These are phyloP conservation scores for Ophiostoma himal-ulmi DNA, from an alignment of 2,329 filamentous ascomycete species.

Conservation along the genomic window DNA sequence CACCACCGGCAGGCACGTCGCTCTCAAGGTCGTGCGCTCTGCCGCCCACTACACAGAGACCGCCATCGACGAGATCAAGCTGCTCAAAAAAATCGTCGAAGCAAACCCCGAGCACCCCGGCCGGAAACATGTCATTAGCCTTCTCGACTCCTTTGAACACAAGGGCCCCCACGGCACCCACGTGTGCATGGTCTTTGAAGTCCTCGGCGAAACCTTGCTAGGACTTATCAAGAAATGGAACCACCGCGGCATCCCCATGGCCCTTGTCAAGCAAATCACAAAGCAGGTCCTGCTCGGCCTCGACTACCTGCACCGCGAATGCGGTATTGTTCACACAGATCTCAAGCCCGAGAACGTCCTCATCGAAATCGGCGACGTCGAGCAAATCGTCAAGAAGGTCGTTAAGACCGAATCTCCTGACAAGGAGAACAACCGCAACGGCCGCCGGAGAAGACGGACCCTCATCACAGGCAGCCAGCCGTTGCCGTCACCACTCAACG, in stretches of 20 bases:
- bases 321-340: slow-evolving; percentile 97
- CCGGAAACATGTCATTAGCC: slow-evolving; percentile 88
- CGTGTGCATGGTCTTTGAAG: slow-evolving; percentile 99
- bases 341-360: slow-evolving; percentile 96
- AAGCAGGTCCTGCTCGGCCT: slow-evolving; percentile 94
- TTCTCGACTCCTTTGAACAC: slow-evolving; percentile 95
- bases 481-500: slow-evolving; percentile 87
- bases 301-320: slow-evolving; percentile 95
- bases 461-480: slow-evolving; percentile 97
- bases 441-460: slow-evolving; percentile 79
- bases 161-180: slow-evolving; percentile 94
- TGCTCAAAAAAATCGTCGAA: slow-evolving; percentile 92
- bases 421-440: slow-evolving; percentile 88
- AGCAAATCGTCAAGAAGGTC: slow-evolving; percentile 95
- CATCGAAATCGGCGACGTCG: slow-evolving; percentile 97
- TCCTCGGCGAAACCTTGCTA: slow-evolving; percentile 88
- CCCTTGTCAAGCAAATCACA: slow-evolving; percentile 95
- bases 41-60: slow-evolving; percentile 99
- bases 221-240: slow-evolving; percentile 98
- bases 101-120: slow-evolving; percentile 93
- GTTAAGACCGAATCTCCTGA: slow-evolving; percentile 72
- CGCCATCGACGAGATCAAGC: slow-evolving; percentile 96
- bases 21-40: slow-evolving; percentile 94
- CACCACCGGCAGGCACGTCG: slow-evolving; percentile 84
- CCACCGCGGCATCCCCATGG: slow-evolving; percentile 92